phyloP scores from a whole-genome alignment of 257 asterid species.

The Scutellaria baicalensis region DNA sequence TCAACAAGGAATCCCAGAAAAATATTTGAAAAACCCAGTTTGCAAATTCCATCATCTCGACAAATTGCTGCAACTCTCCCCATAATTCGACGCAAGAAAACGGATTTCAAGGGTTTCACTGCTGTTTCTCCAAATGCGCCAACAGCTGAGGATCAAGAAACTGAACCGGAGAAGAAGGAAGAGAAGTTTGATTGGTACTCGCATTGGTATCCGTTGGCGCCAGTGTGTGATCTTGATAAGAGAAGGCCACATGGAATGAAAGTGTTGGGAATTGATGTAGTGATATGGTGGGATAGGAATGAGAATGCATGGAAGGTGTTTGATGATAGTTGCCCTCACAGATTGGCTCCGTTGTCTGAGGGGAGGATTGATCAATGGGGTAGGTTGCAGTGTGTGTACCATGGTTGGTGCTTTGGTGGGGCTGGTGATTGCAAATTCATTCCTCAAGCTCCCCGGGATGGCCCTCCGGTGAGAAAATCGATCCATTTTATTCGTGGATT shows the following conservation, averaged over 20 bases:
- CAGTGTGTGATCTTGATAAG: conserved; percentile 72
- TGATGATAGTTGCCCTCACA: conserved; percentile 82
- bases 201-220: conserved; percentile 83
- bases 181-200: conserved; percentile 78
- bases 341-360: conserved; percentile 78
- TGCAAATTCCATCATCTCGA: conserved; percentile 9
- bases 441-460: conserved; percentile 85
- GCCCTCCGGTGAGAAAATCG: conserved; percentile 52
- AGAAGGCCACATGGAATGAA: conserved; percentile 78
- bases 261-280: conserved; percentile 69
- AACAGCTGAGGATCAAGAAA: conserved; percentile 26
- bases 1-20: conserved; percentile 5
- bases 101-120: conserved; percentile 33
- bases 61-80: conserved; percentile 10
- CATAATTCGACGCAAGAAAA: conserved; percentile 14
- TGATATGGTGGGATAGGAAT: conserved; percentile 77
- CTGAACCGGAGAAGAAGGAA: conserved; percentile 14
- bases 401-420: conserved; percentile 86
- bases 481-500: neutral
- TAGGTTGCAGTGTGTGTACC: conserved; percentile 86
- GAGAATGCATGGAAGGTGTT: conserved; percentile 78
- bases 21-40: conserved; percentile 9
- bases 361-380: conserved; percentile 97
- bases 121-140: conserved; percentile 35
- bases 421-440: conserved; percentile 80